Conservation (phyloP, 73 alveolate genomes). For the Paramecium sonneborni region DNA sequence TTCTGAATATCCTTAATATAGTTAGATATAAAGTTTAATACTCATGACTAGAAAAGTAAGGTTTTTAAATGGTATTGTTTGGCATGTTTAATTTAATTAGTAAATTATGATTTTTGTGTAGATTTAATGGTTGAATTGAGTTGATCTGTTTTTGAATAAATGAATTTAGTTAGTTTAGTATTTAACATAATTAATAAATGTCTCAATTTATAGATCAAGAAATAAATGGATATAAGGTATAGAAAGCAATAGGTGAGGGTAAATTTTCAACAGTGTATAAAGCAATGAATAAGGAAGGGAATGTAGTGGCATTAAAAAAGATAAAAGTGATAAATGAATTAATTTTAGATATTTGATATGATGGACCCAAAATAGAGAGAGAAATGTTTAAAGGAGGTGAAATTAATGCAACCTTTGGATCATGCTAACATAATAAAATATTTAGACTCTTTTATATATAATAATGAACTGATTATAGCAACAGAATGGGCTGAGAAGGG, state of each 20-base stretch:
- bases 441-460: slow-evolving; percentile 91
- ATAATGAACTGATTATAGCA: slow-evolving; percentile 93
- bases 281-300: slow-evolving; percentile 84
- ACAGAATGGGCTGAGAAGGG: slow-evolving; percentile 99
- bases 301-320: slow-evolving; percentile 89
- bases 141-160: background rate
- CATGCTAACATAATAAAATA: slow-evolving; percentile 94
- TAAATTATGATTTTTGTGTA: no score
- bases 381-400: slow-evolving; percentile 95
- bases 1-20: no score
- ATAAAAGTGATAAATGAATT: slow-evolving; percentile 75
- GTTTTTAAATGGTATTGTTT: no score
- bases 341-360: slow-evolving; percentile 93
- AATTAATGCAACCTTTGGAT: slow-evolving; percentile 80
- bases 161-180: background rate
- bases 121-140: no score
- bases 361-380: slow-evolving; percentile 93
- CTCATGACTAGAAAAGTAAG: no score
- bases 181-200: background rate
- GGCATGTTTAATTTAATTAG: no score
- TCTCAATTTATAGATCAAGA: slow-evolving; percentile 56
- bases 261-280: slow-evolving; percentile 95
- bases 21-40: no score
- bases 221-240: slow-evolving; percentile 66
- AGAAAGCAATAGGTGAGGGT: slow-evolving; percentile 92